Percentiles rank a stretch among this genome's conserved stretches.
These are phyloP conservation scores for Porpolomopsis calyptriformis DNA, from an alignment of 768 basidiomycete genomes.

Conservation along the genomic window DNA sequence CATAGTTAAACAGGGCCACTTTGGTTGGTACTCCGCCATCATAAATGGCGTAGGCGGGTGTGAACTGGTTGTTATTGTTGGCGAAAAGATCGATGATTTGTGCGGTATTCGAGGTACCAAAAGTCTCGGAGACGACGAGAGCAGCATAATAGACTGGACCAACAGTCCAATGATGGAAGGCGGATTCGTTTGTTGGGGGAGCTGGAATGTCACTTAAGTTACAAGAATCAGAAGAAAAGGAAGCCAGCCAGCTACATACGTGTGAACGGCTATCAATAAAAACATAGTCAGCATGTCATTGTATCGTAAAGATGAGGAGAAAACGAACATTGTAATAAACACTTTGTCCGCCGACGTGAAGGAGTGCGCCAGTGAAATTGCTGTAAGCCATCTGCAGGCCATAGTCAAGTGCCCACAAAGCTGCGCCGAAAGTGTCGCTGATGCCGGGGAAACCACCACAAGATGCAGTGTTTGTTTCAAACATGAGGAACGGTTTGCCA, in stretches of 20 bases:
- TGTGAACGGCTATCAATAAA: slow-evolving; percentile 24
- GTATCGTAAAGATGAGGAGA: slow-evolving; percentile 20
- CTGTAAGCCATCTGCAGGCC: slow-evolving; percentile 29
- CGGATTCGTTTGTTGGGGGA: slow-evolving; percentile 44
- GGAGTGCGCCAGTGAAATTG: slow-evolving; percentile 25
- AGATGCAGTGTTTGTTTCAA: slow-evolving; percentile 36
- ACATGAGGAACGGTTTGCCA: slow-evolving; percentile 27
- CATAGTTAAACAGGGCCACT: slow-evolving; percentile 64
- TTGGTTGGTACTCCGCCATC: slow-evolving; percentile 53
- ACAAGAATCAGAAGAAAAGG: slow-evolving; percentile 15
- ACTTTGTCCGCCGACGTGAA: slow-evolving; percentile 16
- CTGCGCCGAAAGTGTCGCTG: slow-evolving; percentile 31
- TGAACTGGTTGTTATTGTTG: slow-evolving; percentile 38
- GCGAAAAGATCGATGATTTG: slow-evolving; percentile 57
- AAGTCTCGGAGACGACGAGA: slow-evolving; percentile 56
- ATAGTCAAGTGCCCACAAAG: slow-evolving; percentile 35
- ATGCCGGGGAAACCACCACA: slow-evolving; percentile 36
- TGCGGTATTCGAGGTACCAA: slow-evolving; percentile 52
- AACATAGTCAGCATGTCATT: slow-evolving; percentile 7
- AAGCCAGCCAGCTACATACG: slow-evolving; percentile 23
- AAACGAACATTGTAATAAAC: slow-evolving; percentile 18
- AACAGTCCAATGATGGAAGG: slow-evolving; percentile 59
- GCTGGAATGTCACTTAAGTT: slow-evolving; percentile 23
- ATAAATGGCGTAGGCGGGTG: slow-evolving; percentile 66
- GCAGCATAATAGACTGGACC: slow-evolving; percentile 68